These are phyloP conservation scores for Heliamphora exappendiculata DNA, from an alignment of 148 eudicot genomes.

Conservation along the genomic window DNA sequence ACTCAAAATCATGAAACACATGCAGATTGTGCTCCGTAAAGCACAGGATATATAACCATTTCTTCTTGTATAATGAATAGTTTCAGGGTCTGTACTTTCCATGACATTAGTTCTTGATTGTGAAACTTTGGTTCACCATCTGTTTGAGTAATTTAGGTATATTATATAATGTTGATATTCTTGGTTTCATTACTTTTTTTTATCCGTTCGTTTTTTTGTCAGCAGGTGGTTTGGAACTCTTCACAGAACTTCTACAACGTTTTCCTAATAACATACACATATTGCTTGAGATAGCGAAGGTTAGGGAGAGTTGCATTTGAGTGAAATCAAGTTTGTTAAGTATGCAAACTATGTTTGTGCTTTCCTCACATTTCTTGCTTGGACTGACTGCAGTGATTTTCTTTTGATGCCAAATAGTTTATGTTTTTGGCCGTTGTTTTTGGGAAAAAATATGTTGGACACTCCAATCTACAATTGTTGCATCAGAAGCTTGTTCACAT, in stretches of 20 bases:
- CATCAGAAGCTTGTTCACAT: background rate
- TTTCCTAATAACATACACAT: slow-evolving; percentile 82
- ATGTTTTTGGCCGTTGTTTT: background rate
- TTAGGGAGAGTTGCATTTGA: slow-evolving; percentile 21
- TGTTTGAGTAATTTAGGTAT: background rate
- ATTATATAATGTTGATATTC: background rate
- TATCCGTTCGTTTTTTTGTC: background rate
- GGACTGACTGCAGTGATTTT: background rate
- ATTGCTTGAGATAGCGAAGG: slow-evolving; percentile 92
- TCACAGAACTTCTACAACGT: slow-evolving; percentile 71
- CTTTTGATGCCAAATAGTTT: background rate
- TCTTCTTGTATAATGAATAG: background rate
- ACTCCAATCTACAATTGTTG: background rate
- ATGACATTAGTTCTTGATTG: background rate
- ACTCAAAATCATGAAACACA: background rate
- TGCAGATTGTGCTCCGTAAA: no score
- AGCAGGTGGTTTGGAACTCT: slow-evolving; percentile 89
- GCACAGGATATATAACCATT: background rate
- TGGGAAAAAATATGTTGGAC: background rate
- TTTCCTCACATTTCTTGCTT: background rate
- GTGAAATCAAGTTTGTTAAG: slow-evolving; percentile 6
- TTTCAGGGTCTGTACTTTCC: background rate
- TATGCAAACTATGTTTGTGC: background rate
- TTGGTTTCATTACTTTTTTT: background rate
- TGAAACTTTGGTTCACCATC: background rate